Evolutionary conservation across 192 early-diverging fungal genomes (phyloP).

Genomic region (Backusella mclennaniae): DNA sequence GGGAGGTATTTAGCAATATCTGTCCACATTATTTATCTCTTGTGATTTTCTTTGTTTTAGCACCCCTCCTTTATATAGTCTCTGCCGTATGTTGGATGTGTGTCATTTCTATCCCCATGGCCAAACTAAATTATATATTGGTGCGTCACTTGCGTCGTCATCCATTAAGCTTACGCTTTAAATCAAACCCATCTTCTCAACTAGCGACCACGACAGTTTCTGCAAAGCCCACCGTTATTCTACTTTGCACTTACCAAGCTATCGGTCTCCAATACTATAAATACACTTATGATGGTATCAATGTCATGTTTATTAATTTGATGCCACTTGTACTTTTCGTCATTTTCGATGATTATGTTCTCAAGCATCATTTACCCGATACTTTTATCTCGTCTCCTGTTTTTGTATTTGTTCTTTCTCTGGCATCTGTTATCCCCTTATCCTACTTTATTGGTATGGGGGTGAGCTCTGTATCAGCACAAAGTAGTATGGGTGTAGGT

Average conservation of each 20-base stretch:
- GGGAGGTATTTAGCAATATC: not conserved
- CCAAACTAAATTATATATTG: slow-evolving; percentile 84
- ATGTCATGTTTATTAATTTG: slow-evolving; percentile 95
- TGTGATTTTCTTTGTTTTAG: slow-evolving; percentile 44
- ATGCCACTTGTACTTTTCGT: slow-evolving; percentile 81
- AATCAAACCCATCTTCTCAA: slow-evolving; percentile 46
- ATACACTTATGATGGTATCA: slow-evolving; percentile 94
- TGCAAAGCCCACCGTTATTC: slow-evolving; percentile 50
- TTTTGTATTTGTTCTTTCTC: slow-evolving; percentile 66
- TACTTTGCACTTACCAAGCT: slow-evolving; percentile 88
- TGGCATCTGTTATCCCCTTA: slow-evolving; percentile 85
- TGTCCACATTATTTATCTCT: slow-evolving; percentile 15
- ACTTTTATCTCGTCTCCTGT: slow-evolving; percentile 54
- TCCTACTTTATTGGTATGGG: slow-evolving; percentile 98
- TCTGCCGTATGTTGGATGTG: slow-evolving; percentile 80
- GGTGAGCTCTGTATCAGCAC: slow-evolving; percentile 94
- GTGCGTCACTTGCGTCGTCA: slow-evolving; percentile 73
- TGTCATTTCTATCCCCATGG: slow-evolving; percentile 92
- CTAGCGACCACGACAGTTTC: slow-evolving; percentile 22
- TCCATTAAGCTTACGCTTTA: slow-evolving; percentile 75
- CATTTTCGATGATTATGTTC: slow-evolving; percentile 75
- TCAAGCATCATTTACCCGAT: slow-evolving; percentile 54
- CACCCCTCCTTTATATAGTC: slow-evolving; percentile 77
- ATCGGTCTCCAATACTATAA: slow-evolving; percentile 95
- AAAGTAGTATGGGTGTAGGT: slow-evolving; percentile 89